Evolutionary conservation across 2,329 filamentous ascomycete genomes (phyloP).

Genomic region (Penicillium hesseltinei): DNA sequence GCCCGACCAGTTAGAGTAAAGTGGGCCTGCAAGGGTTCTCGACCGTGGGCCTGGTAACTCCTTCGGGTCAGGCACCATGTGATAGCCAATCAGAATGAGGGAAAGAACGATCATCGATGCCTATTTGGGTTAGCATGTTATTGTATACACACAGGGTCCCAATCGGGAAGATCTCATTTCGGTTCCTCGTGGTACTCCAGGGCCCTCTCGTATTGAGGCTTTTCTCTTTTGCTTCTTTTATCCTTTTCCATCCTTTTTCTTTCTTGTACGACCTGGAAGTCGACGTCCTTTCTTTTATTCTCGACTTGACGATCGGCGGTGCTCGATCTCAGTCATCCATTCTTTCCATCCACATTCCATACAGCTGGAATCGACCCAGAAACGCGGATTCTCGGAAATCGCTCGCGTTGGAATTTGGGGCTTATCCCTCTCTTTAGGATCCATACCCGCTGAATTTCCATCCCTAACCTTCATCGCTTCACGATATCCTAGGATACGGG

Average conservation of each 20-base stretch:
- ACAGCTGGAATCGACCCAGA: constrained; percentile 10
- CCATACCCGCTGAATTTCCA: background rate
- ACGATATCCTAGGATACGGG: background rate
- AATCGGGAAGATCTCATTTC: constrained; percentile 8
- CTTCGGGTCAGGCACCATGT: constrained; percentile 19
- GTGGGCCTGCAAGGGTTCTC: constrained; percentile 5
- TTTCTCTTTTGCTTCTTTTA: constrained; percentile 1
- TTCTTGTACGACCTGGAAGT: constrained; percentile 24
- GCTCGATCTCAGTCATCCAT: constrained; percentile 26
- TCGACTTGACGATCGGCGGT: constrained; percentile 19
- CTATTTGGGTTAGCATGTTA: constrained; percentile 5
- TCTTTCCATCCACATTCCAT: constrained; percentile 29
- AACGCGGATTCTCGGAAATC: constrained; percentile 14
- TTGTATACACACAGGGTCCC: constrained; percentile 8
- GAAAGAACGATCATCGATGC: background rate
- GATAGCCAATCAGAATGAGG: constrained; percentile 8
- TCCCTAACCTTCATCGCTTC: background rate
- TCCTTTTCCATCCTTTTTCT: constrained; percentile 2
- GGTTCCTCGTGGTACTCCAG: constrained; percentile 6
- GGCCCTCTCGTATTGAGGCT: background rate
- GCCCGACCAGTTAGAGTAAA: background rate
- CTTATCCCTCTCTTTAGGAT: constrained; percentile 9
- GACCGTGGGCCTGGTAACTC: background rate
- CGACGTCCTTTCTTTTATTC: constrained; percentile 25
- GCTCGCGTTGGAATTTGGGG: constrained; percentile 22